Base-by-base conservation (phyloP, 179 eudicot species). In the Sideroxylon spinosum region DNA sequence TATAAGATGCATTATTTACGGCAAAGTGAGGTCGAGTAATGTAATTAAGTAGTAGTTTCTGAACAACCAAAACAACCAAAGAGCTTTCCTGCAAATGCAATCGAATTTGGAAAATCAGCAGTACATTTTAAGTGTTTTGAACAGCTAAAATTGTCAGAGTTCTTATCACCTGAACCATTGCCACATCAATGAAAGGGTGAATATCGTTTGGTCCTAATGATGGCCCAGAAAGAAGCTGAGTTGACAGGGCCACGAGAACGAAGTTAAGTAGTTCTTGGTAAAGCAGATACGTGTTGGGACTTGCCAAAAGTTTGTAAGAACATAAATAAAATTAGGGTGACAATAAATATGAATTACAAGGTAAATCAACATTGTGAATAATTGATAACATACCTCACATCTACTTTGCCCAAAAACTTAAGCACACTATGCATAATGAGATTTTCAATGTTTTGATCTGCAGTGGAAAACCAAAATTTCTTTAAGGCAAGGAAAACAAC, bases 151-250 rank as follows among this genome's bases (percentile, higher is more conserved):
- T 48, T 57, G 13, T 17, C 44, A 59, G 23, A 57, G 28, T 67
- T 53, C 64, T 78, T 23, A 22, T 76, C 83, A 93, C 99, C 94
- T 95, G 95, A 85, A 70, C 79, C 95, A 95, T 93, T 48, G 90
- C 85, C 49, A 92, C 92, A 81, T 93, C 91, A n/a, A 87, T 83
- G 73, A 95, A 91, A 29, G 98, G 97, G 75, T 95, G 92, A 73
- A 80, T 72, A 85, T 90, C 98, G 77, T 86, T 81, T 53, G 90
- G 93, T 78, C 92, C 94, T 25, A 91, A 90, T 29, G 98, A 91
- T 81, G 98, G 92, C 85, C 91, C 95, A 80, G 89, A 90, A 76
- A 89, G 90, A 86, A 95, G 97, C 87, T 93, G 98, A 82, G 97
- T 95, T 72, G 99, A 91, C 93, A 91, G 89, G 88, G 97, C 88